Percentiles rank a stretch among this genome's conserved stretches.
These are phyloP conservation scores for Daldinia childiae DNA, from an alignment of 495 filamentous ascomycete genomes.

Conservation along the genomic window DNA sequence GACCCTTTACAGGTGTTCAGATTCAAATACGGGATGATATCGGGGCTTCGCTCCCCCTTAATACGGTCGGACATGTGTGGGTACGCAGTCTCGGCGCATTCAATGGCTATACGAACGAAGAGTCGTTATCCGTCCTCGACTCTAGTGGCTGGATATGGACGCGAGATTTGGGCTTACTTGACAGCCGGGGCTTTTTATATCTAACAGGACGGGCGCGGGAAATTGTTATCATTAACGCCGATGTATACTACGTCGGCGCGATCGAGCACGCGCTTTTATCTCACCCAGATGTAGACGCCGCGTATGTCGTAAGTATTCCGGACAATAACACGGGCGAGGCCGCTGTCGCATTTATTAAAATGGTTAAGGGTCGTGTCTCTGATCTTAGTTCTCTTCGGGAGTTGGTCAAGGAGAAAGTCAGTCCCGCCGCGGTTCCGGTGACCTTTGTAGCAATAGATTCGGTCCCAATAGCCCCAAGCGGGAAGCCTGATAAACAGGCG, in stretches of 20 bases:
- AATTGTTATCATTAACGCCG: slow-evolving; percentile 19
- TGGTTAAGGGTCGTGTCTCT: neutral
- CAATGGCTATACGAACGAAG: slow-evolving; percentile 9
- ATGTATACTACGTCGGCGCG: slow-evolving; percentile 8
- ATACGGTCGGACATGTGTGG: slow-evolving; percentile 14
- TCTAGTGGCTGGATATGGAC: slow-evolving; percentile 9
- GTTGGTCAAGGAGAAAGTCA: slow-evolving; percentile 15
- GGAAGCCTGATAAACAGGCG: slow-evolving; percentile 19
- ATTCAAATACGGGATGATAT: slow-evolving; percentile 4
- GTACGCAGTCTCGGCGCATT: slow-evolving; percentile 1
- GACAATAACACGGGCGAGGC: slow-evolving; percentile 28
- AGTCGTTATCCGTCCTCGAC: neutral
- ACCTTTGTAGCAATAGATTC: neutral
- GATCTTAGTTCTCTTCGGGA: neutral
- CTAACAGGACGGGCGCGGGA: slow-evolving; percentile 15
- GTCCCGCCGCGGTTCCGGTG: slow-evolving; percentile 5
- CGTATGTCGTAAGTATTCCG: slow-evolving; percentile 18
- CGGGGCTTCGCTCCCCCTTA: neutral
- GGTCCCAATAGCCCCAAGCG: slow-evolving; percentile 16
- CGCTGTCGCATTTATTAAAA: slow-evolving; percentile 9
- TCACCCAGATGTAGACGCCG: slow-evolving; percentile 22
- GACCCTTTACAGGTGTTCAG: slow-evolving; percentile 5
- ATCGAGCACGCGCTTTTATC: slow-evolving; percentile 16
- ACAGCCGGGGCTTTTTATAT: neutral
- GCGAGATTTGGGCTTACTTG: slow-evolving; percentile 10